These are phyloP conservation scores for Mycena indigotica DNA, from an alignment of 768 basidiomycete genomes.

Conservation along the genomic window DNA sequence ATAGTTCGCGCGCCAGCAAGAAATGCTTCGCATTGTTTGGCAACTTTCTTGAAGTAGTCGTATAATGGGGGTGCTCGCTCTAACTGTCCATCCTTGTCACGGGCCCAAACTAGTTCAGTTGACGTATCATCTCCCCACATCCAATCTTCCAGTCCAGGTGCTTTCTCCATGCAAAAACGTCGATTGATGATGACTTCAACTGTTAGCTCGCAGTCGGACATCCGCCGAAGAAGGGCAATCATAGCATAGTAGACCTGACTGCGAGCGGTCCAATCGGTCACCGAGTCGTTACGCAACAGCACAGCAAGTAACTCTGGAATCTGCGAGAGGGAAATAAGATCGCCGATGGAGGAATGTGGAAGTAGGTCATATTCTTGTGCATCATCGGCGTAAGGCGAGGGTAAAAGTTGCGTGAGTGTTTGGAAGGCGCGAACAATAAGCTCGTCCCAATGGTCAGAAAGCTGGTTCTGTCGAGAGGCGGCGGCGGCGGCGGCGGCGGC, in stretches of 20 bases:
- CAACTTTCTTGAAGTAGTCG: conserved; percentile 55
- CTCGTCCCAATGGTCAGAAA: conserved; percentile 42
- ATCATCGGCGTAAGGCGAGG: conserved; percentile 46
- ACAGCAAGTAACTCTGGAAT: conserved; percentile 46
- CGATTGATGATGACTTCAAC: conserved; percentile 45
- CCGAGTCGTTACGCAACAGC: conserved; percentile 58
- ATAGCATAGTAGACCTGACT: conserved; percentile 51
- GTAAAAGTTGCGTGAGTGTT: conserved; percentile 44
- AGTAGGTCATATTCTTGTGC: conserved; percentile 51
- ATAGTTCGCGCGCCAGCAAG: conserved; percentile 46
- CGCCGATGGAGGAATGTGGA: conserved; percentile 47
- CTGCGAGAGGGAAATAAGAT: conserved; percentile 46
- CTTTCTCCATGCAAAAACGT: conserved; percentile 40
- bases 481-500: too few relatives aligned
- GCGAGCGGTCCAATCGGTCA: conserved; percentile 54
- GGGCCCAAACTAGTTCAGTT: conserved; percentile 40
- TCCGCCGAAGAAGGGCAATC: conserved; percentile 46
- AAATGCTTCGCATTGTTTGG: conserved; percentile 54
- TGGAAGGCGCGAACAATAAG: conserved; percentile 40
- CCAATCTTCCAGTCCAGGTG: conserved; percentile 48
- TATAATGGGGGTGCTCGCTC: conserved; percentile 45
- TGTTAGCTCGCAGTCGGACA: conserved; percentile 56
- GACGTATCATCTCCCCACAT: conserved; percentile 48
- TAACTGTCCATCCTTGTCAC: conserved; percentile 28
- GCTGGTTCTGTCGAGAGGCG: too few relatives aligned